Conservation (phyloP, 257 asterid genomes). For the Haberlea rhodopensis region DNA sequence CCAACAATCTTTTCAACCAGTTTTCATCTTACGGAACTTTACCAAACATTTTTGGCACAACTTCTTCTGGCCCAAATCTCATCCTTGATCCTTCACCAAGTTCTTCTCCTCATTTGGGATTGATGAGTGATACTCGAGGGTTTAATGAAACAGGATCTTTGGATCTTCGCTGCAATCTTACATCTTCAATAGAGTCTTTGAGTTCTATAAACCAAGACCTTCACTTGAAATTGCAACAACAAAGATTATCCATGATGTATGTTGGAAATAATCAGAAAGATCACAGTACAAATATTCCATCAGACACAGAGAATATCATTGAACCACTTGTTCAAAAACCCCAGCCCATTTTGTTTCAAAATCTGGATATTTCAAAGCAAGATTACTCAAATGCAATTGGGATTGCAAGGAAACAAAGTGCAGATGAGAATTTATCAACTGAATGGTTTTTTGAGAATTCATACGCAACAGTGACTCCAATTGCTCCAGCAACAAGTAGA, state of each 20-base stretch:
- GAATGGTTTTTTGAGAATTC: slow-evolving; percentile 41
- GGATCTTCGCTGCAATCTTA: slow-evolving; percentile 35
- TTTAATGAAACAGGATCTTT: slow-evolving; percentile 51
- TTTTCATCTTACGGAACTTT: slow-evolving; percentile 39
- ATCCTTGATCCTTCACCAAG: slow-evolving; percentile 40
- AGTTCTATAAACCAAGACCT: slow-evolving; percentile 84
- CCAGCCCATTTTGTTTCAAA: slow-evolving; percentile 66
- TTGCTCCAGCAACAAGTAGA: slow-evolving; percentile 33
- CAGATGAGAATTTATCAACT: slow-evolving; percentile 41
- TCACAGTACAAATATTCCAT: slow-evolving; percentile 7
- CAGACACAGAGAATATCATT: slow-evolving; percentile 8
- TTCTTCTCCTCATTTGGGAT: slow-evolving; percentile 38
- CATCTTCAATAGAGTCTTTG: slow-evolving; percentile 76
- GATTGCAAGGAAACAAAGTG: slow-evolving; percentile 36
- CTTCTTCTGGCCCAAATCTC: slow-evolving; percentile 38
- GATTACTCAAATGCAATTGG: slow-evolving; percentile 23
- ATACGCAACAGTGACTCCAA: slow-evolving; percentile 36
- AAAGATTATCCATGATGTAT: slow-evolving; percentile 62
- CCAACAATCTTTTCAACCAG: slow-evolving; percentile 34
- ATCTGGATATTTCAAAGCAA: slow-evolving; percentile 42
- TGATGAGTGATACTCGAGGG: slow-evolving; percentile 19
- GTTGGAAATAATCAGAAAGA: slow-evolving; percentile 39
- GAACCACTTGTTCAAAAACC: slow-evolving; percentile 42
- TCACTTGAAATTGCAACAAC: slow-evolving; percentile 85
- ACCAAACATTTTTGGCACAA: slow-evolving; percentile 27